A percentile compares a stretch with the other conserved stretches of the same genome.
phyloP scores from a whole-genome alignment of 371 early-diverging fungal genomes.

The Mucor indicus region DNA sequence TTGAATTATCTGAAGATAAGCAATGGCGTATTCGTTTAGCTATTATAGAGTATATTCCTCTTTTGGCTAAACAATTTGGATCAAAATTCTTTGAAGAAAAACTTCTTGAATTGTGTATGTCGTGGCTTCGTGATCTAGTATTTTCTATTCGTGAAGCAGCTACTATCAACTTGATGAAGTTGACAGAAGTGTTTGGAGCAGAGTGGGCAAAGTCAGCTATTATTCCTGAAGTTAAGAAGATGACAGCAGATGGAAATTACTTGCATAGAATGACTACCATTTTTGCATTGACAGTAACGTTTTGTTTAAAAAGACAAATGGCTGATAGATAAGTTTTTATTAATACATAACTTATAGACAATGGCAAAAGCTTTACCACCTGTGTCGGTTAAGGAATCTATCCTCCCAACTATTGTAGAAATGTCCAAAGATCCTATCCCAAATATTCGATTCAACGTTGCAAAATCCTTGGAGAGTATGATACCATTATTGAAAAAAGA shows the following conservation, averaged over 20 bases:
- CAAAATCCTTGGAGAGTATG: conserved; percentile 89
- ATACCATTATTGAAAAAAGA: conserved; percentile 74
- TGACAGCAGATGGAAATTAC: conserved; percentile 88
- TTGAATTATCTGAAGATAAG: conserved; percentile 97
- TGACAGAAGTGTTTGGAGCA: conserved; percentile 96
- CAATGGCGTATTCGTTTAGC: conserved; percentile 98
- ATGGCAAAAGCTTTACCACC: conserved; percentile 87
- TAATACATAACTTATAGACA: conserved; percentile 57
- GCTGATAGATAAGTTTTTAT: too few relatives aligned
- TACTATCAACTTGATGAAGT: conserved; percentile 84
- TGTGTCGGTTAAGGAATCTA: conserved; percentile 82
- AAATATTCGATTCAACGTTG: conserved; percentile 98
- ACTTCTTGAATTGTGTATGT: conserved; percentile 89
- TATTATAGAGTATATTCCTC: conserved; percentile 96
- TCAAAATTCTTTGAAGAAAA: conserved; percentile 97
- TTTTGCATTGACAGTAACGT: conserved; percentile 85
- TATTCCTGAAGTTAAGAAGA: conserved; percentile 90
- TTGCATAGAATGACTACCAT: conserved; percentile 96
- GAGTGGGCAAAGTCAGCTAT: conserved; percentile 95
- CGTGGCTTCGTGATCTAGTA: conserved; percentile 95
- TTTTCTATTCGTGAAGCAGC: conserved; percentile 98
- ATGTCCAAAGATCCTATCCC: conserved; percentile 94
- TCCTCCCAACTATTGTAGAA: conserved; percentile 84
- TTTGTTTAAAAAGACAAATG: too few relatives aligned
- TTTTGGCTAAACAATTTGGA: conserved; percentile 93